Base-by-base conservation (phyloP, 768 basidiomycete species). In the Leccinum boreale region DNA sequence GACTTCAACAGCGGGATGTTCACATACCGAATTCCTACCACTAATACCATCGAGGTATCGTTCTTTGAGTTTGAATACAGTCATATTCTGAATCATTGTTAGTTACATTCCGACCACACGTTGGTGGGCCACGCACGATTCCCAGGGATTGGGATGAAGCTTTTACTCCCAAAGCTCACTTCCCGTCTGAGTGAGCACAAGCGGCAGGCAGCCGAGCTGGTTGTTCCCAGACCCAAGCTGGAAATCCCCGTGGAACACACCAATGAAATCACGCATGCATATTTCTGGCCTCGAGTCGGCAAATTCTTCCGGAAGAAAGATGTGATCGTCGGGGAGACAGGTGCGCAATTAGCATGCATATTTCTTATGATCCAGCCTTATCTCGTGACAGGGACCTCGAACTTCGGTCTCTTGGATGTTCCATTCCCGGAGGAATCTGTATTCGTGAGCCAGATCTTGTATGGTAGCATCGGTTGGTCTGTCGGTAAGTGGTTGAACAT, bases 1-100 rank as follows among this genome's bases (percentile, higher is more conserved):
- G 92, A 95, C 70, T 93, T 92, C 77, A 95, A 95, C 72, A 91
- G 90, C 1, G 93, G 92, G 31, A 89, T 88, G 70, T 94, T 92
- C 72, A 87, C 88, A 0, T 92, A 90, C 65, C 82, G 81, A 51
- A 85, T 88, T 48, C 84, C 86, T 5, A 77, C 77, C 0, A 70
- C 72, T 11, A 78, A 77, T 42, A 85, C 83, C 14, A 76, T 92
- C 60, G 90, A 90, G 78, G 89, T 87, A 62, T 14, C 36, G 63
- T 57, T 23, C 21, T 53, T 56, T 2, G n/a, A 17, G 28, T 19
- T 48, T 21, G 14, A 24, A 19, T 8, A 31, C 36, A 21, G 53
- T 5, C 28, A 21, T 14, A 19, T 17, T 29, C 26, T 61, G 8
- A 60, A 3, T 62, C 26, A 56, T 35, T 23, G 50, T 36, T 63